phyloP scores from a whole-genome alignment of 164 flowering plant species.

The Vitis riparia region DNA sequence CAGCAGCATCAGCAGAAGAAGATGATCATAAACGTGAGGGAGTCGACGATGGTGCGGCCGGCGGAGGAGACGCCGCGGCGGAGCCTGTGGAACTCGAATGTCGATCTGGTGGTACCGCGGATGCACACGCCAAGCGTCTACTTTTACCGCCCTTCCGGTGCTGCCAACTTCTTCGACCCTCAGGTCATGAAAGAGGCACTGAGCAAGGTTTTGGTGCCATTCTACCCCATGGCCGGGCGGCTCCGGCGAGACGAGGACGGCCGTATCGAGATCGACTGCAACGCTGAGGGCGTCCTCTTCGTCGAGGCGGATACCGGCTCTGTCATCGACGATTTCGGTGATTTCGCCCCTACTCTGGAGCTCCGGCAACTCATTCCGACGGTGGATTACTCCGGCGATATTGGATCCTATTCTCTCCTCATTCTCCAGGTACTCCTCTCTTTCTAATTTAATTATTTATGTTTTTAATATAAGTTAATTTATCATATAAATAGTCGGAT shows the following conservation, averaged over 20 bases:
- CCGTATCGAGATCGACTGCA: slow-evolving; percentile 54
- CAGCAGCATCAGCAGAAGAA: neutral
- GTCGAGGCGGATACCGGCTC: slow-evolving; percentile 49
- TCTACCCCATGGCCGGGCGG: slow-evolving; percentile 65
- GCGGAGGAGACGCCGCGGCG: slow-evolving; percentile 36
- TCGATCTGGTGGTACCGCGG: slow-evolving; percentile 45
- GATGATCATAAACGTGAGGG: slow-evolving; percentile 32
- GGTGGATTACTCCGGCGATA: slow-evolving; percentile 43
- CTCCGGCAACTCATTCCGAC: slow-evolving; percentile 49
- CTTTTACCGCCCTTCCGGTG: slow-evolving; percentile 44
- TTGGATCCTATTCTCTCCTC: slow-evolving; percentile 40
- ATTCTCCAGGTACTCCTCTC: slow-evolving; percentile 44
- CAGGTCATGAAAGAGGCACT: slow-evolving; percentile 41
- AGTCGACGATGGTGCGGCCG: slow-evolving; percentile 41
- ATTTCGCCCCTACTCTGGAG: slow-evolving; percentile 50
- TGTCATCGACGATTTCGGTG: slow-evolving; percentile 52
- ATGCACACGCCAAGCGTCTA: slow-evolving; percentile 52
- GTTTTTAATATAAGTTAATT: neutral
- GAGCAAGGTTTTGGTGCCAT: slow-evolving; percentile 48
- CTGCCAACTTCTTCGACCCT: slow-evolving; percentile 34
- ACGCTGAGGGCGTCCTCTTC: slow-evolving; percentile 50
- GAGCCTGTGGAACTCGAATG: slow-evolving; percentile 41
- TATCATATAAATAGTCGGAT: no score
- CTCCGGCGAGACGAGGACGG: slow-evolving; percentile 42
- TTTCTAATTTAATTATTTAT: neutral